phyloP scores from a whole-genome alignment of 495 filamentous ascomycete species.

The Aspergillus kassunensis region DNA sequence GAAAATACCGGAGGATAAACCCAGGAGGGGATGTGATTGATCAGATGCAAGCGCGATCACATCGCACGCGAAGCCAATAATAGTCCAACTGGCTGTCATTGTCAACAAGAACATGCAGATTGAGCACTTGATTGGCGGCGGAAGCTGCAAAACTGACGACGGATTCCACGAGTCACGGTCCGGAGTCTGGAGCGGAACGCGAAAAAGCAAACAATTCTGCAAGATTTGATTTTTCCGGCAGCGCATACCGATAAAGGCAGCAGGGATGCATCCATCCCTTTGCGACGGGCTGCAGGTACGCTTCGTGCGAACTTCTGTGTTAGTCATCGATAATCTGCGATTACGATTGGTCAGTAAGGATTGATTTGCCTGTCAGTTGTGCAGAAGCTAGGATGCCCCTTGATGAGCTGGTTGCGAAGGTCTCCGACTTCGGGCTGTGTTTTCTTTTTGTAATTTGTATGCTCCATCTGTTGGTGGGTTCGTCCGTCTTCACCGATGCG shows the following conservation, averaged over 20 bases:
- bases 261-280: neutral
- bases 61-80: slow-evolving; percentile 3
- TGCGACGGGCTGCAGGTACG: slow-evolving; percentile 1
- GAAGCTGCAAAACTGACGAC: neutral
- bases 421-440: neutral
- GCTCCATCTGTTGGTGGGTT: neutral
- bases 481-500: neutral
- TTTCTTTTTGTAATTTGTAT: neutral
- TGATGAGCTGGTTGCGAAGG: neutral
- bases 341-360: neutral
- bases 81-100: neutral
- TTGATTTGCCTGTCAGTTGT: neutral
- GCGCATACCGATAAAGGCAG: neutral
- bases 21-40: neutral
- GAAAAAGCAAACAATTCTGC: slow-evolving; percentile 7
- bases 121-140: neutral
- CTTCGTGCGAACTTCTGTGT: too few relatives aligned
- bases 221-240: neutral
- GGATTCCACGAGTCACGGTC: neutral
- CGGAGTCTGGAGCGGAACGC: neutral
- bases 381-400: neutral
- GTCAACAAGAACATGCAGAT: slow-evolving; percentile 7
- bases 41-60: neutral
- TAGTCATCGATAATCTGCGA: neutral
- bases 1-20: too few relatives aligned